A percentile compares a stretch with the other conserved stretches of the same genome.
phyloP scores from a whole-genome alignment of 495 filamentous ascomycete genomes.

The Neurospora sp. region DNA sequence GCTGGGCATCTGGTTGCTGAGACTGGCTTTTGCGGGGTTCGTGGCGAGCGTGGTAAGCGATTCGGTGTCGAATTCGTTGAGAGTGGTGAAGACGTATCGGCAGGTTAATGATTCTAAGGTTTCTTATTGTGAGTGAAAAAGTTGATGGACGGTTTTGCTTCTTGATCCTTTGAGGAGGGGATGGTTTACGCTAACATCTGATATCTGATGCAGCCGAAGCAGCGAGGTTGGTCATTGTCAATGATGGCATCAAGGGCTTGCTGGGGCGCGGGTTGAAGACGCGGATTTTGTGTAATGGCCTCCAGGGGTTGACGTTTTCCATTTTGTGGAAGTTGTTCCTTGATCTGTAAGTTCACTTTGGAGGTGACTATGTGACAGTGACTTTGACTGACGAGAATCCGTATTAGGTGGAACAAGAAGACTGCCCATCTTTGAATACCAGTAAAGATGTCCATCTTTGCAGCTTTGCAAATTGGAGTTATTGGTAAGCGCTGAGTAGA shows the following conservation, averaged over 20 bases:
- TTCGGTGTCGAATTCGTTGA: conserved; percentile 23
- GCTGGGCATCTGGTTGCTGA: conserved; percentile 18
- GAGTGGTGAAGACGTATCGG: conserved; percentile 25
- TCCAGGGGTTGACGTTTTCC: conserved; percentile 24
- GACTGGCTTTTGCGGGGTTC: conserved; percentile 25
- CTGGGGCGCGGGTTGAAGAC: conserved; percentile 24
- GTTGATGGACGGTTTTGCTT: neutral
- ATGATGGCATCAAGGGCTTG: conserved; percentile 19
- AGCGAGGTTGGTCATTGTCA: conserved; percentile 15
- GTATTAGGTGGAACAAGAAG: neutral
- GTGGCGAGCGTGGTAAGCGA: conserved; percentile 21
- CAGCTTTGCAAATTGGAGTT: neutral
- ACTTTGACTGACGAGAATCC: neutral
- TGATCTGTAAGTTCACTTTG: conserved; percentile 18
- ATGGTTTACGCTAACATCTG: neutral
- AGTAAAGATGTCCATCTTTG: neutral
- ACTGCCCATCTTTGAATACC: neutral
- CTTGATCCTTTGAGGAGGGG: neutral
- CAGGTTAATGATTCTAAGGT: conserved; percentile 25
- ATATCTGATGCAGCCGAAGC: conserved; percentile 13
- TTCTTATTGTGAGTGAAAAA: conserved; percentile 18
- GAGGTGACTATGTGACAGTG: neutral
- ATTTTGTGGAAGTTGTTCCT: conserved; percentile 26
- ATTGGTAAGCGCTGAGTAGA: neutral
- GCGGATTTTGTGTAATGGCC: conserved; percentile 25